Base-by-base conservation (phyloP, 1,284 basidiomycete species). In the Cutaneotrichosporon cutaneum region DNA sequence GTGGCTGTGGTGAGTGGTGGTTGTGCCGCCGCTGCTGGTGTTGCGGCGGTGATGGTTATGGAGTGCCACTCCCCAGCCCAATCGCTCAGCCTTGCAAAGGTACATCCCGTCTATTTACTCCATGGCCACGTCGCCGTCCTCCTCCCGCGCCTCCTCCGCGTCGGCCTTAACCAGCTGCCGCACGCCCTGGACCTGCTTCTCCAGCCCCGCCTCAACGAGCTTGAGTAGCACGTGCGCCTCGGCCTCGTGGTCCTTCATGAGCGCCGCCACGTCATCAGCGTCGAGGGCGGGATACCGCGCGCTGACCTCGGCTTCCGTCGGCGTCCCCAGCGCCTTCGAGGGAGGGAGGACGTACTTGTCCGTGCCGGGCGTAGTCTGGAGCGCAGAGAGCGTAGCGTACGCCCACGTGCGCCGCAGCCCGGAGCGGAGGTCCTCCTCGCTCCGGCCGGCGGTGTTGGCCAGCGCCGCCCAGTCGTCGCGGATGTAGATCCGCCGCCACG, bases 401-500 rank as follows among this genome's bases (percentile, higher is more conserved):
- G 72, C 63, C 58, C 67, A 51, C 26, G 75, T 74, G n/a, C 39
- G 33, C 21, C 72, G 60, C 35, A 71, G 57, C 32, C 72, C 60
- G 2, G 61, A 30, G 50, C 74, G 66, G 55, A 75, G 75, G 11
- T 66, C 67, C 61, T 77, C 71, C 60, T 78, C 77, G 63, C 73
- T 76, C 48, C 76, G 65, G 2, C 77, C 75, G 6, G 70, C 53
- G 1, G 77, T 78, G 51, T 72, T 70, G 6, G 75, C 61, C 30
- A 78, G 68, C 13, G 53, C 58, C 16, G 55, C 62, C 77, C 77
- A 78, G 67, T 96, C 87, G 74, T 97, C 93, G 58, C 90, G 86
- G 48, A 90, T 83, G 72, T 91, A 94, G 52, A 94, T 85, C 32
- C 94, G 83, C 42, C 93, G 84, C 94, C 94, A 97, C 21, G 91